A percentile compares a stretch with the other conserved stretches of the same genome.
phyloP scores from a whole-genome alignment of 306 rosid species.

The Gillenia trifoliata region DNA sequence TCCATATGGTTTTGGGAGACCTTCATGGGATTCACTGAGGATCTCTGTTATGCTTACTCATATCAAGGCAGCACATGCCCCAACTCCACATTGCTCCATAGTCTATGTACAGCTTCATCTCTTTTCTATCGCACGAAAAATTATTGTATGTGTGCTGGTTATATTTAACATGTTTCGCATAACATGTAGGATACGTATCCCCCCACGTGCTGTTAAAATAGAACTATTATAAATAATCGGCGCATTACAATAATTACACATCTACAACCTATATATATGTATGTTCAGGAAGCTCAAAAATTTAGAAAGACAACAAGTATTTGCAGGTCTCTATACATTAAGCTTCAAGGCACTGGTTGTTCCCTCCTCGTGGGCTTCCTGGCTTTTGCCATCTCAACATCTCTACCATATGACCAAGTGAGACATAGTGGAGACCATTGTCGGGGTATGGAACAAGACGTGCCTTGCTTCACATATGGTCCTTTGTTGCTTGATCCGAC shows the following conservation, averaged over 20 bases:
- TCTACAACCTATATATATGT: not conserved
- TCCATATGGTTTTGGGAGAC: not conserved
- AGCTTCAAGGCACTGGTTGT: conserved; percentile 29
- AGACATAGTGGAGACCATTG: conserved; percentile 20
- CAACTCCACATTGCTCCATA: not conserved
- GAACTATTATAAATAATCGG: not conserved
- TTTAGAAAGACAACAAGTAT: not conserved
- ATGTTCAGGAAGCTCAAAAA: not conserved
- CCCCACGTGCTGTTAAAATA: not conserved
- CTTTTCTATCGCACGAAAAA: not conserved
- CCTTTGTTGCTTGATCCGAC: not conserved
- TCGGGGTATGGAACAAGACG: conserved; percentile 24
- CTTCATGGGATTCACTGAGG: not conserved
- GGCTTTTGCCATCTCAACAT: not conserved
- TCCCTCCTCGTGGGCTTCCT: conserved; percentile 45
- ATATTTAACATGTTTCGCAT: not conserved
- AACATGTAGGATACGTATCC: not conserved
- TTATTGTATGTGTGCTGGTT: not conserved
- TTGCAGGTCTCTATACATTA: not conserved
- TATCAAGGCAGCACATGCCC: not conserved
- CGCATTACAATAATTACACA: not conserved
- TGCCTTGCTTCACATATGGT: conserved; percentile 12
- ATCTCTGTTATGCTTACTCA: not conserved
- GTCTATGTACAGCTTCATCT: not conserved
- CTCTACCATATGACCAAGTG: not conserved